These are phyloP conservation scores for Sideroxylon spinosum DNA, from an alignment of 179 eudicot genomes.

Conservation along the genomic window DNA sequence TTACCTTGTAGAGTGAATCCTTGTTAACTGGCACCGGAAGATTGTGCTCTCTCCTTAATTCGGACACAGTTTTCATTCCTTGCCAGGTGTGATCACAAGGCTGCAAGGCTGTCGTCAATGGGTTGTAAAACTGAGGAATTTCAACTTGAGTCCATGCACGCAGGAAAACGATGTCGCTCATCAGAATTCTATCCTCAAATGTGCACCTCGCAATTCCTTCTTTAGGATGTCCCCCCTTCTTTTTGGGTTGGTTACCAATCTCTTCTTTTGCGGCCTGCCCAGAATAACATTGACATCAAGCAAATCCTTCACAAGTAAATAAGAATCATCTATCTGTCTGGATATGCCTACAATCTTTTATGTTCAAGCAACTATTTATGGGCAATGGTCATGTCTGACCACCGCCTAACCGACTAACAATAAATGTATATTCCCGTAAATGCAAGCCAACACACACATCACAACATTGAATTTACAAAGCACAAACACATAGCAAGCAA, in stretches of 20 bases:
- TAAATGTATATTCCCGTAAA: no score
- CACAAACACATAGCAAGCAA: neutral
- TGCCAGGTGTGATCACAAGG: conserved; percentile 69
- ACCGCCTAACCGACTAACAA: neutral
- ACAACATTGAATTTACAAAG: neutral
- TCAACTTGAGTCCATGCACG: conserved; percentile 93
- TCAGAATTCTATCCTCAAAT: conserved; percentile 92
- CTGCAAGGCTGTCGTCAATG: conserved; percentile 87
- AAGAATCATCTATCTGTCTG: conserved; percentile 1
- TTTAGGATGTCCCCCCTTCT: conserved; percentile 50
- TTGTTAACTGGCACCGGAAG: conserved; percentile 69
- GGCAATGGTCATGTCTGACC: neutral
- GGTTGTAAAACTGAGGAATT: conserved; percentile 71
- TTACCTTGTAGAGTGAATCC: conserved; percentile 91
- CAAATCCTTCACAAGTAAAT: neutral
- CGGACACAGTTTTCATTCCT: conserved; percentile 92
- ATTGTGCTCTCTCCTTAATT: conserved; percentile 61
- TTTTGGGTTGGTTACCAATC: conserved; percentile 60
- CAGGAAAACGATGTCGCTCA: conserved; percentile 87
- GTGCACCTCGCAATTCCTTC: conserved; percentile 97
- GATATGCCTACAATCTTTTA: neutral
- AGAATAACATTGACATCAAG: neutral
- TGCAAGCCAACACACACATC: neutral
- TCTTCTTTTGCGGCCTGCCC: conserved; percentile 83
- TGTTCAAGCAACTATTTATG: neutral